Evolutionary conservation across 192 early-diverging fungal genomes (phyloP).

Genomic region (Coemansia sp.): DNA sequence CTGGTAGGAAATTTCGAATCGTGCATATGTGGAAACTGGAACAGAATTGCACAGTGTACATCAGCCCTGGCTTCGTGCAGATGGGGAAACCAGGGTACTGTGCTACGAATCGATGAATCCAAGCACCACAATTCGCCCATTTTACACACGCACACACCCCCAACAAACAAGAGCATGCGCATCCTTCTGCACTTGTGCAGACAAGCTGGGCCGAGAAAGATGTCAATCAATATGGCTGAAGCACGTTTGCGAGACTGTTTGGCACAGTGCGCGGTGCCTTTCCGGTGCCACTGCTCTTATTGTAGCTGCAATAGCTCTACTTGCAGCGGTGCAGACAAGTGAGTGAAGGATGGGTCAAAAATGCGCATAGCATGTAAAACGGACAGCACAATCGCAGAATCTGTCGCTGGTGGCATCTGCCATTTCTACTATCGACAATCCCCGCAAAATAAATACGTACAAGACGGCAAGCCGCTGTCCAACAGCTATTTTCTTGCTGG

Average conservation of each 20-base stretch:
- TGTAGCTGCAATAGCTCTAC: background rate
- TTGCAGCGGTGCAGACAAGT: background rate
- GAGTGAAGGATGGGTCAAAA: no score
- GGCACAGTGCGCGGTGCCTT: background rate
- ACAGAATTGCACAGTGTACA: background rate
- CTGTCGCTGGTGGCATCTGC: no score
- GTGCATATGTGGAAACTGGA: conserved; percentile 1
- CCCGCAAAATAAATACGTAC: no score
- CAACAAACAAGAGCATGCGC: background rate
- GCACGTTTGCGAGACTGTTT: background rate
- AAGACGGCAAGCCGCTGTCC: no score
- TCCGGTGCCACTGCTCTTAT: no score
- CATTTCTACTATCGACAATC: no score
- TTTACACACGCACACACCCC: background rate
- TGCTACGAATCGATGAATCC: background rate
- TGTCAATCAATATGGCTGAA: background rate
- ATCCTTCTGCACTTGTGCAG: background rate
- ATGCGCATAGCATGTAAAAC: no score
- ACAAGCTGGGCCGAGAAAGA: background rate
- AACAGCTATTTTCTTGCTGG: background rate
- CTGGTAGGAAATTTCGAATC: background rate
- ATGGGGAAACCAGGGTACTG: background rate
- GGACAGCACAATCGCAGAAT: no score
- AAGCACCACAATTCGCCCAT: background rate
- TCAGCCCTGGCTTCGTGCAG: background rate